Conservation (phyloP, 1,284 basidiomycete genomes). For the Naganishia sp. region DNA sequence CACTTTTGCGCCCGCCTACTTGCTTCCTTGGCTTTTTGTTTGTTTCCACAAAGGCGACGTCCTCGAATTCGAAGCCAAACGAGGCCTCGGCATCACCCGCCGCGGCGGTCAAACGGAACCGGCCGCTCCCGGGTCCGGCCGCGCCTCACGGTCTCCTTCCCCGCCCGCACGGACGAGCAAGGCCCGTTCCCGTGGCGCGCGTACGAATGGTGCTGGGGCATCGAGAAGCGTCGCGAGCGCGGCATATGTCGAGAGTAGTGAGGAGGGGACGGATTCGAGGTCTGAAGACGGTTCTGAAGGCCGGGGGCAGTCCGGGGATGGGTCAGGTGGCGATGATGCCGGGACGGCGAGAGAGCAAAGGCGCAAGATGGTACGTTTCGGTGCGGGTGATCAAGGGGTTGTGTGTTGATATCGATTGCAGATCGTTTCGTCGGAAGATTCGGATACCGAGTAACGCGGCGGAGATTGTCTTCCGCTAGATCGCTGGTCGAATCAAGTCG, state of each 20-base stretch:
- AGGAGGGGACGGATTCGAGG: not conserved
- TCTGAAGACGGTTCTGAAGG: not conserved
- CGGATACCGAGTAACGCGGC: not conserved
- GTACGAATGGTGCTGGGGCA: not conserved
- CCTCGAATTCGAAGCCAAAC: conserved; percentile 49
- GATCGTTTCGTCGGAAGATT: not conserved
- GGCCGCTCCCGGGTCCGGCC: not conserved
- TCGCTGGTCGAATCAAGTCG: no score
- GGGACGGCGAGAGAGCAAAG: not conserved
- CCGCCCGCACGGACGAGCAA: not conserved
- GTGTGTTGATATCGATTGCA: not conserved
- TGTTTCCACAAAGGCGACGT: conserved; percentile 49
- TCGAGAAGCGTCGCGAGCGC: not conserved
- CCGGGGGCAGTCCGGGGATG: not conserved
- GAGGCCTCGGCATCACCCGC: conserved; percentile 38
- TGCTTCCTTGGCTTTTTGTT: not conserved
- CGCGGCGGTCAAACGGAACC: not conserved
- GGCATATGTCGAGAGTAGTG: not conserved
- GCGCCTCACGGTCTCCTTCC: not conserved
- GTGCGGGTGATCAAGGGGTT: no score
- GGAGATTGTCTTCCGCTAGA: not conserved
- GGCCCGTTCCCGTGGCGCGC: not conserved
- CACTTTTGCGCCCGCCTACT: no score
- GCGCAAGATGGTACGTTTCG: not conserved
- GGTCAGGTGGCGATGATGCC: not conserved